These are phyloP conservation scores for Populus tremula DNA, from an alignment of 345 rosid genomes.

Conservation along the genomic window DNA sequence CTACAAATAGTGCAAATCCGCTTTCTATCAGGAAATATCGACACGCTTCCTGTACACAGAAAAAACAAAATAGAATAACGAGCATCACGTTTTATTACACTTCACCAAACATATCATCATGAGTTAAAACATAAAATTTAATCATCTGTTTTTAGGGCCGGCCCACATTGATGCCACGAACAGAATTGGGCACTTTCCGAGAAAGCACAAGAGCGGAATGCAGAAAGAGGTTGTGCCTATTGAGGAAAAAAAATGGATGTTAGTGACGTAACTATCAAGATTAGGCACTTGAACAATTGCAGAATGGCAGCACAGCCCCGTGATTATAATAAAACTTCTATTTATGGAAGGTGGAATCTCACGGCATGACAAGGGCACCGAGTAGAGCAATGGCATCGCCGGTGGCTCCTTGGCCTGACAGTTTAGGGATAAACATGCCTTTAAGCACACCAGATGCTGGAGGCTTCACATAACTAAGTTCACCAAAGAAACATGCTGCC, in stretches of 20 bases:
- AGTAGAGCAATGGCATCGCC: constrained; percentile 41
- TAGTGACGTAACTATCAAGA: not conserved
- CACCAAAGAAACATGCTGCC: constrained; percentile 46
- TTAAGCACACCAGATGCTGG: constrained; percentile 39
- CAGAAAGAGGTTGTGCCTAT: constrained; percentile 36
- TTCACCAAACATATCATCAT: not conserved
- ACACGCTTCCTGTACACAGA: constrained; percentile 39
- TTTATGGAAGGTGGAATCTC: not conserved
- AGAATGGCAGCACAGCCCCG: too few species aligned
- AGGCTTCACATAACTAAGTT: constrained; percentile 44
- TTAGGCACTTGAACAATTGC: too few species aligned
- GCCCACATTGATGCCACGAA: not conserved
- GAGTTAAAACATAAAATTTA: not conserved
- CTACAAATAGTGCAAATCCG: constrained; percentile 46
- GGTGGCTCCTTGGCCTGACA: constrained; percentile 35
- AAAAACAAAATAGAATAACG: too few species aligned
- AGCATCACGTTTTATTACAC: too few species aligned
- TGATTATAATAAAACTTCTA: too few species aligned
- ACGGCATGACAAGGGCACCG: constrained; percentile 53
- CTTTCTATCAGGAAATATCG: constrained; percentile 51
- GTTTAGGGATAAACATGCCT: constrained; percentile 53
- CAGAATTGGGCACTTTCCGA: constrained; percentile 17
- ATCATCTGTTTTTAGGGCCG: not conserved
- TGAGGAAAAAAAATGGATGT: constrained; percentile 2
- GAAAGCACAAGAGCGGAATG: constrained; percentile 52